Evolutionary conservation across 495 filamentous ascomycete genomes (phyloP), one percentile per base, ranked within the genome.

Genomic region (Penicillium verhagenii): DNA sequence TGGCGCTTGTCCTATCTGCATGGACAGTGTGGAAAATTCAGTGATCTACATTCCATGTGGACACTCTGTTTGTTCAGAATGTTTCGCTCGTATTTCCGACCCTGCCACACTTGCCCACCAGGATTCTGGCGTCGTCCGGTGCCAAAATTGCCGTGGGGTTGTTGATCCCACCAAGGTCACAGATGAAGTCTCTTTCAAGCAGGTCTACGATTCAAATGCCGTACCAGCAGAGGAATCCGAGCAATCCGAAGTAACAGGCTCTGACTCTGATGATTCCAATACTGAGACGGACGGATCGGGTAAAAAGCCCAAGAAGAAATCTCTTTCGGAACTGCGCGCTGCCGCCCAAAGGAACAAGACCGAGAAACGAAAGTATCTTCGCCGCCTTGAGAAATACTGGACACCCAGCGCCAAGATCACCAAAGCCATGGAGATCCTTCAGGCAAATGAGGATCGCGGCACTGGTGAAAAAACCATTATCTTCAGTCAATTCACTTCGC

Each of bases 401-500:
- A 67, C 84, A 25, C 75, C 87, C 1, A 92, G 89, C 38, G 84
- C 90, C 20, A 97, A 96, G 66, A 84, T 93, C 35, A 82, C 85
- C 14, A 87, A 90, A 65, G 83, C 86, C 11, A 65, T 91, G 19
- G 85, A 91, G 53, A 81, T 96, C 28, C 75, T 96, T 13, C 61
- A 75, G 16, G 60, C 61, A 1, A 80, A 85, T 50, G 69, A 80
- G 49, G 58, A 67, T 21, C 69, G 69, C 10, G 73, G 76, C 40
- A 47, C 59, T 9, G 69, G 65, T 20, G 78, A 94, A 69, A 97
- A 97, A 70, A 94, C 89, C 2, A 92, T 98, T 40, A 82, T 97
- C 56, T 97, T 97, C 71, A 91, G 86, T 50, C 89, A 96, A 65
- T 97, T 93, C 72, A 96, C 93, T 5, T 88, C 90, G 0, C 78